Base-by-base conservation (phyloP, 75 land plant species). In the Sequoiadendron giganteum region DNA sequence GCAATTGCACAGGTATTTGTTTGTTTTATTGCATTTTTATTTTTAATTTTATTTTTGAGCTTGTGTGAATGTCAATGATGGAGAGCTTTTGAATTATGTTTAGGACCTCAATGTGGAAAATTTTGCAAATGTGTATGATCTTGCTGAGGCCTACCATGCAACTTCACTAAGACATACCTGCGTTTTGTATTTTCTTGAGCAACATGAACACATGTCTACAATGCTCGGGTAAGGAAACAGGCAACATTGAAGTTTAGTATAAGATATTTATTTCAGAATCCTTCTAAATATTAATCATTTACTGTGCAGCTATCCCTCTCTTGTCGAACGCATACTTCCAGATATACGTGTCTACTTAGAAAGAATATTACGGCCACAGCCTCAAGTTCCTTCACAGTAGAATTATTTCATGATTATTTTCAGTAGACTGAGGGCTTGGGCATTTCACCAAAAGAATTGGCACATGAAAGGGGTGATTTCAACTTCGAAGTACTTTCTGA, bases 141-240 rank as follows among this genome's bases (percentile, higher is more conserved):
- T 98, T 83, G 95, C 97, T 10, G 99, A 98, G 89, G 94, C 99
- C 19, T 97, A 92, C 88, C 92, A 97, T 88, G 99, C 99, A 25
- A 86, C 90, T 85, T 92, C 97, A 0, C 86, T 98, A 86, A 92
- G 94, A 86, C 94, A 98, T 77, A 91, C 95, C 2, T 98, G 99
- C 88, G 95, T 97, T 72, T 81, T 95, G 73, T 98, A 92, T 86
- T 95, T 97, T 79, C 87, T 98, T 88, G 94, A 93, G 85, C 93
- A 98, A 75, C 95, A 95, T 87, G 94, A 95, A 14, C 94, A 94
- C 81, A 88, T 97, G 86, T 90, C 88, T 73, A 73, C 34, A 47
- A 91, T 87, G 90, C 91, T 93, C 49, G 95, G 99, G 99, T 98
- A 96, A 73, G 90, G 85, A 84, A 84, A 8, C 42, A 43, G 32